phyloP scores from a whole-genome alignment of 257 asterid genomes.

The Solanum lycopersicoides region DNA sequence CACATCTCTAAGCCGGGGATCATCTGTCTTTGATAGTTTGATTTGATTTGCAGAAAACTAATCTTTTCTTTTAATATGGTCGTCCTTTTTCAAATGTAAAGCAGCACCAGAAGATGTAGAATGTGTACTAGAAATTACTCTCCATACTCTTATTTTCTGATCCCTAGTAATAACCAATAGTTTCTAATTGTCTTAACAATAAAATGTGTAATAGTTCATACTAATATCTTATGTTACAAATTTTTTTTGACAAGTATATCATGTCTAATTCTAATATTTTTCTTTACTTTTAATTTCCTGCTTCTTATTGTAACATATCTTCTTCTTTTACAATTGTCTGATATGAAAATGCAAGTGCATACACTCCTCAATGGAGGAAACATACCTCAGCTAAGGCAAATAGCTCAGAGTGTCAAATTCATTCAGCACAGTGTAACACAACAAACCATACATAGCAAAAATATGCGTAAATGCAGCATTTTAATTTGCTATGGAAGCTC shows the following conservation, averaged over 20 bases:
- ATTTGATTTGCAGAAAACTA: background rate
- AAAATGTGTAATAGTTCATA: background rate
- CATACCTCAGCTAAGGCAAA: background rate
- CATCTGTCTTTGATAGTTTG: background rate
- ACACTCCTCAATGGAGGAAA: background rate
- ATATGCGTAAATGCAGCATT: background rate
- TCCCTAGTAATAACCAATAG: background rate
- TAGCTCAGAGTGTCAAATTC: background rate
- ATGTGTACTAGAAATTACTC: background rate
- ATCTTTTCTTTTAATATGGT: background rate
- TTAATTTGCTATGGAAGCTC: background rate
- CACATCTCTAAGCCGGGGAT: background rate
- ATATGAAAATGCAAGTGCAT: background rate
- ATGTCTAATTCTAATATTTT: background rate
- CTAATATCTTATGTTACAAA: background rate
- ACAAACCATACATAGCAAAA: background rate
- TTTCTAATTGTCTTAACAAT: background rate
- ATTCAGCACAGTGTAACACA: background rate
- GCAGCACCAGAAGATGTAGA: background rate
- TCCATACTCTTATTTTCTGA: background rate
- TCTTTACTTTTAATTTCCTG: background rate
- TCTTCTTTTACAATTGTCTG: background rate
- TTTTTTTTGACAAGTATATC: background rate
- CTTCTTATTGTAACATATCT: background rate
- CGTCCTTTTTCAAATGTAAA: background rate